Percentiles rank a stretch among this genome's conserved stretches.
phyloP scores from a whole-genome alignment of 768 basidiomycete genomes.

The Sistotremastrum niveocremeum region DNA sequence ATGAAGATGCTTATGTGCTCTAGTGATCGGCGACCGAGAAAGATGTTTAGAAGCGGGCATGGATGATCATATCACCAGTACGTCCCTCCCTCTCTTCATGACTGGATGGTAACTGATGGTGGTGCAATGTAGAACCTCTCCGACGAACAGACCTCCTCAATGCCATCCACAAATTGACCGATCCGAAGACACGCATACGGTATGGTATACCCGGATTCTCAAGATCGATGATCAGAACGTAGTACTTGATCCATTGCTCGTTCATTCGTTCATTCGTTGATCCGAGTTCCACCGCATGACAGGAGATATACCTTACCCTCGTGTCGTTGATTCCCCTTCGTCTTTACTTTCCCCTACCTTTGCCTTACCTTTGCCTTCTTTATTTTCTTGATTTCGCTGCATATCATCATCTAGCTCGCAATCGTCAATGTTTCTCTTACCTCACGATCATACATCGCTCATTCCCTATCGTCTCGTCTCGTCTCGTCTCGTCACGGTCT shows the following conservation, averaged over 20 bases:
- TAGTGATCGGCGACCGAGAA: slow-evolving; percentile 83
- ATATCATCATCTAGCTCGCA: neutral
- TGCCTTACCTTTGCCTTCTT: neutral
- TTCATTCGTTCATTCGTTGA: neutral
- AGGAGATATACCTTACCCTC: neutral
- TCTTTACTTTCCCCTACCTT: neutral
- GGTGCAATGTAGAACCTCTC: slow-evolving; percentile 44
- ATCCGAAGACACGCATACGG: slow-evolving; percentile 22
- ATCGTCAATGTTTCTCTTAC: no score
- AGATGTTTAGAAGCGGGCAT: slow-evolving; percentile 66
- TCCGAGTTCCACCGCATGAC: neutral
- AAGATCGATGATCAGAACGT: neutral
- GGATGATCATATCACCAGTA: slow-evolving; percentile 49
- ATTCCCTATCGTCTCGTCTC: no score
- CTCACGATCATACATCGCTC: no score
- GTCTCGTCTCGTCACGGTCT: no score
- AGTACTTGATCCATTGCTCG: neutral
- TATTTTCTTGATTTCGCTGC: neutral
- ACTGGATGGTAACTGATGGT: slow-evolving; percentile 3
- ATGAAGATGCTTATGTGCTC: slow-evolving; percentile 5
- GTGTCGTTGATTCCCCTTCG: neutral
- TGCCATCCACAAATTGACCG: slow-evolving; percentile 70
- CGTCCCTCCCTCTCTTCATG: slow-evolving; percentile 14
- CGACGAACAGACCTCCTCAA: slow-evolving; percentile 69
- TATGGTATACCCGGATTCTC: slow-evolving; percentile 1